These are phyloP conservation scores for Cercospora citrullina DNA, from an alignment of 2,329 filamentous ascomycete genomes.

Conservation along the genomic window DNA sequence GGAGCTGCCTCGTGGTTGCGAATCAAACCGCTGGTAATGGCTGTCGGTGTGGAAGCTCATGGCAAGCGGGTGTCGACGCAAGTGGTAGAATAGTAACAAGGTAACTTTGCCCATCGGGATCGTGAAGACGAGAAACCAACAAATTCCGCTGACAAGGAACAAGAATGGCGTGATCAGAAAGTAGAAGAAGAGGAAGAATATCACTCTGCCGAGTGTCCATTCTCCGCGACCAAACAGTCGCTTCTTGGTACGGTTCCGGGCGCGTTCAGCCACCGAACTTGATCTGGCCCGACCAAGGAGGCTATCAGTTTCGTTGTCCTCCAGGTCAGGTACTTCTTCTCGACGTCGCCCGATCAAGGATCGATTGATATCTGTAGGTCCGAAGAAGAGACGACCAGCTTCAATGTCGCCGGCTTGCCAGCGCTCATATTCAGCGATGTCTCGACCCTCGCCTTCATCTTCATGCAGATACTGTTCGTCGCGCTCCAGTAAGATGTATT, in stretches of 20 bases:
- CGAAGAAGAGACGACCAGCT: conserved; percentile 93
- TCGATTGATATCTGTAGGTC: conserved; percentile 66
- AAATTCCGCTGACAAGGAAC: conserved; percentile 80
- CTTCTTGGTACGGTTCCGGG: conserved; percentile 60
- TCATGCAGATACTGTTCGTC: conserved; percentile 94
- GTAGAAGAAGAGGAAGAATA: conserved; percentile 97
- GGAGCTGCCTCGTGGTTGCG: conserved; percentile 57
- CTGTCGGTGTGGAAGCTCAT: conserved; percentile 89
- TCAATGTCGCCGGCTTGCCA: conserved; percentile 98
- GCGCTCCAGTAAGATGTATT: conserved; percentile 88
- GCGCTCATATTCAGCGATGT: conserved; percentile 97
- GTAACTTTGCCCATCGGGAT: conserved; percentile 99
- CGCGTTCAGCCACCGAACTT: conserved; percentile 31
- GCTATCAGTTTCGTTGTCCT: conserved; percentile 80
- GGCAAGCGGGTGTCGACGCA: conserved; percentile 87
- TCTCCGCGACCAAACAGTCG: conserved; percentile 91
- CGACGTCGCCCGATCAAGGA: conserved; percentile 84
- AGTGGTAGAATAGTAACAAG: conserved; percentile 82
- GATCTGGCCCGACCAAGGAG: conserved; percentile 64
- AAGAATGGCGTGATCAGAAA: conserved; percentile 83
- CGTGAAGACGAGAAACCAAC: conserved; percentile 96
- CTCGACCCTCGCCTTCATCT: conserved; percentile 91
- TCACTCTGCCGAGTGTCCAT: conserved; percentile 90
- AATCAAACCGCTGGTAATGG: conserved; percentile 65
- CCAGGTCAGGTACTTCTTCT: conserved; percentile 77